Base-by-base conservation (phyloP, 805 yeast genomes). In the Zygoascus bituminiphila region DNA sequence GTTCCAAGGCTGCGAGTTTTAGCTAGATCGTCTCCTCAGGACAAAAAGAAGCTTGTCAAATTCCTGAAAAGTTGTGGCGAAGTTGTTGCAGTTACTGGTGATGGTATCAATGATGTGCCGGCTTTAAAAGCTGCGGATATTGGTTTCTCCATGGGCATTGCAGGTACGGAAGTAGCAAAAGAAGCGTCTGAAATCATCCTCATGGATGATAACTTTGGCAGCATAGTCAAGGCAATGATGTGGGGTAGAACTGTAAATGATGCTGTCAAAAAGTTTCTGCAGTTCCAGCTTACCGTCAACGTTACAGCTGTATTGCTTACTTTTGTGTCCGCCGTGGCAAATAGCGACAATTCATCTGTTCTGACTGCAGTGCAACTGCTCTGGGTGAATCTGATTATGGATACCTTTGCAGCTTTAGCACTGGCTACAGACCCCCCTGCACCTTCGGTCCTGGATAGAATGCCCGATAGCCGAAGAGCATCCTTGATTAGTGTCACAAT, bases 31-130 rank as follows among this genome's bases (percentile, higher is more conserved):
- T 82, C 94, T 10, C 99, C 99, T 2, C 96, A 91, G 56, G 99
- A 93, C 68, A 93, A 93, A 67, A 73, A 95, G 50, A 70, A 86
- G 24, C 73, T 93, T 41, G 98, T 94, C 31, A 85, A 83, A 53
- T 81, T 88, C 10, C 72, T 93, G 57, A 81, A 83, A 59, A 71
- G 74, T 33, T 73, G 80, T 61, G 95, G 94, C 21, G 97, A 93
- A 61, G 95, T 91, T 31, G 98, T 93, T 44, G 98, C 98, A 1
- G 98, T 91, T 31, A 93, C 99, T 35, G 99, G 98, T 62, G 99
- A 93, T 65, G 99, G 99, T 67, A 91, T 98, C 7, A 93, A 93
- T 65, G 99, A 93, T 74, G 98, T 98, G 0, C 97, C 97, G 14
- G 98, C 98, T 2, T 75, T 93, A 61, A 88, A 91, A 62, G 73